A percentile compares a stretch with the other conserved stretches of the same genome.
phyloP scores from a whole-genome alignment of 768 basidiomycete species.

The Neoboletus subvelutipes region DNA sequence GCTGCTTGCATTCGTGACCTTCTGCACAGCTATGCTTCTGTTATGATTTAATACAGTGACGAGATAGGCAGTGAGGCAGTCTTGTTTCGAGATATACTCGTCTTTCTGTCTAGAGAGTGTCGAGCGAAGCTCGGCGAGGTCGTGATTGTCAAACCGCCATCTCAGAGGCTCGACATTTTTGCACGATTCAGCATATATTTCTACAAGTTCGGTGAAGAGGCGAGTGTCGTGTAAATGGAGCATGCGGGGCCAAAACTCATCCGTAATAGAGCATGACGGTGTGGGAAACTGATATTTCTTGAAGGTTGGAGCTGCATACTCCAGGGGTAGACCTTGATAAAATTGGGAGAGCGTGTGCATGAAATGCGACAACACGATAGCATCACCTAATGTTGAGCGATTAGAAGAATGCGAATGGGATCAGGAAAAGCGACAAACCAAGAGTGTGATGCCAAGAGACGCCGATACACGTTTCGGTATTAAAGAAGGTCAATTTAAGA shows the following conservation, averaged over 20 bases:
- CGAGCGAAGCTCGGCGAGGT: slow-evolving; percentile 17
- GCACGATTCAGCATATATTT: slow-evolving; percentile 10
- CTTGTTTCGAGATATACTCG: slow-evolving; percentile 25
- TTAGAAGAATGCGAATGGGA: neutral
- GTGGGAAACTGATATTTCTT: slow-evolving; percentile 21
- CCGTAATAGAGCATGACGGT: slow-evolving; percentile 13
- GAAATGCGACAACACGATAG: slow-evolving; percentile 26
- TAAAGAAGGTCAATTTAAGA: slow-evolving; percentile 29
- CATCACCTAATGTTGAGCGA: slow-evolving; percentile 27
- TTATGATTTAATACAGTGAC: slow-evolving; percentile 22
- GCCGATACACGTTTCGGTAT: slow-evolving; percentile 28
- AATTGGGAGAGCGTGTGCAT: slow-evolving; percentile 30
- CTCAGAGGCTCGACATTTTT: slow-evolving; percentile 14
- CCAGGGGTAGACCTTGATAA: slow-evolving; percentile 25
- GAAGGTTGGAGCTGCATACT: slow-evolving; percentile 23
- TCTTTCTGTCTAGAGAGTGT: slow-evolving; percentile 6
- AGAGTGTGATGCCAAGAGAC: slow-evolving; percentile 38
- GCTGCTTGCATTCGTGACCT: slow-evolving; percentile 29
- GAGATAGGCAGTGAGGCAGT: slow-evolving; percentile 32
- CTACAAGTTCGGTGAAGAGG: slow-evolving; percentile 19
- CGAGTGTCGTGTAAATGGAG: slow-evolving; percentile 25
- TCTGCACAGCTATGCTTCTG: slow-evolving; percentile 9
- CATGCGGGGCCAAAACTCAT: slow-evolving; percentile 21
- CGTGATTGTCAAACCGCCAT: slow-evolving; percentile 14
- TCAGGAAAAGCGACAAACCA: slow-evolving; percentile 17